Evolutionary conservation across 305 asterid species (phyloP).

Genomic region (Fraxinus ornus): DNA sequence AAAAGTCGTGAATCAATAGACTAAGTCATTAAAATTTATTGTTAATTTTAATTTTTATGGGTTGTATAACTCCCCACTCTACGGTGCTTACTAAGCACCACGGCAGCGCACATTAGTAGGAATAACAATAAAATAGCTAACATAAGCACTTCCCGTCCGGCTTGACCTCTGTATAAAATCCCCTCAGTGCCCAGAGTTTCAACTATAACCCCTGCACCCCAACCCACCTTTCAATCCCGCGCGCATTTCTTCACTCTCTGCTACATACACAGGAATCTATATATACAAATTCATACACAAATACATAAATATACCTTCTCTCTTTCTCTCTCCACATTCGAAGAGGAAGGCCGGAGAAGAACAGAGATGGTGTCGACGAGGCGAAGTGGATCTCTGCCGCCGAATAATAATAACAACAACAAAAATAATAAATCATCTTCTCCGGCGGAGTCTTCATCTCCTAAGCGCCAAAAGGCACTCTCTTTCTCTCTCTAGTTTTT

Average conservation of each 20-base stretch:
- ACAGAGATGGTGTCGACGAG: slow-evolving; percentile 76
- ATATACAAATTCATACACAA: neutral
- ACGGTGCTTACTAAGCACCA: neutral
- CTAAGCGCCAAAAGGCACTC: slow-evolving; percentile 74
- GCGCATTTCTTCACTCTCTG: neutral
- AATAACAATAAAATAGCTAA: neutral
- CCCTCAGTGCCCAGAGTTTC: neutral
- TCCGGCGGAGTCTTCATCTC: slow-evolving; percentile 67
- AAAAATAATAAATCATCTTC: slow-evolving; percentile 47
- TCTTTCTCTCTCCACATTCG: slow-evolving; percentile 35
- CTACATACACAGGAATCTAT: neutral
- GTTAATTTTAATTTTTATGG: too few species aligned
- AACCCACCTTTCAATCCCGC: neutral
- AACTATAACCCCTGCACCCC: neutral
- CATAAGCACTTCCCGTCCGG: neutral
- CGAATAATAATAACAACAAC: slow-evolving; percentile 34
- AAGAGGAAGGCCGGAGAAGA: slow-evolving; percentile 31
- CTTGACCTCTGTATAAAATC: neutral
- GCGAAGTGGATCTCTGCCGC: slow-evolving; percentile 90
- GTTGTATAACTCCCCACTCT: neutral
- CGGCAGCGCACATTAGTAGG: neutral
- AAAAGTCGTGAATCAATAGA: too few species aligned
- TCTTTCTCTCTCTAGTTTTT: slow-evolving; percentile 8
- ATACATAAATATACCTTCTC: neutral
- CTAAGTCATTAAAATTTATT: too few species aligned